Evolutionary conservation across 345 rosid species (phyloP), one percentile per base, ranked within the genome.

Genomic region (Mercurialis annua): DNA sequence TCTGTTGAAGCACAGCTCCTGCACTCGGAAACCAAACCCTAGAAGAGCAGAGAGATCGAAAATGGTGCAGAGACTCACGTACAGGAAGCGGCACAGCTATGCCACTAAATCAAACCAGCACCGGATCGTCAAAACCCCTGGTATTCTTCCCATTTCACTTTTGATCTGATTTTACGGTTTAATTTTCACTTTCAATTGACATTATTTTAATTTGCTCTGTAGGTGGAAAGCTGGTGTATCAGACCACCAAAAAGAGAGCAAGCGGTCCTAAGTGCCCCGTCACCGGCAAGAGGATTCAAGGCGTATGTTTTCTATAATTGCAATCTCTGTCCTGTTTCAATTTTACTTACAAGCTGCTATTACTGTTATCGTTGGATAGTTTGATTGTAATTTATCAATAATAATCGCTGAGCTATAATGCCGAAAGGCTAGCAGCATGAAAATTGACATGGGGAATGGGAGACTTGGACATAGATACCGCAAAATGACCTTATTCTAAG

Each of bases 31-130:
- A 81, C 85, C 78, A 9, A 60, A 21, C 55, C 40, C 9, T 34
- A 66, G 70, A 54, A 40, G 6, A 30, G 14, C 59, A 38, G 29
- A 62, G 54, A 9, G 1, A 31, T 16, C 3, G 1, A 46, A 27
- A 5, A 92, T 92, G 97, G 98, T 90, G 69, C 98, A 92, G 86
- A 86, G 98, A 55, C 88, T 92, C 1, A 89, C 92, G 0, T 92
- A 90, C 71, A 83, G 98, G 59, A 78, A 81, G 53, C 85, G 98
- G 51, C 98, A 92, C 81, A 89, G 96, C 81, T 92, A 92, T 62
- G 98, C 98, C 79, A 92, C 97, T 57, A 92, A 83, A 50, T 92
- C 98, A 4, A 92, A 92, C 80, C 96, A 92, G 85, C 94, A 92
- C 75, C 77, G 94, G 60, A 76, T 89, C 70, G 90, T 92, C 81